Evolutionary conservation across 768 basidiomycete species (phyloP).

Genomic region (Termitomyces sp.): DNA sequence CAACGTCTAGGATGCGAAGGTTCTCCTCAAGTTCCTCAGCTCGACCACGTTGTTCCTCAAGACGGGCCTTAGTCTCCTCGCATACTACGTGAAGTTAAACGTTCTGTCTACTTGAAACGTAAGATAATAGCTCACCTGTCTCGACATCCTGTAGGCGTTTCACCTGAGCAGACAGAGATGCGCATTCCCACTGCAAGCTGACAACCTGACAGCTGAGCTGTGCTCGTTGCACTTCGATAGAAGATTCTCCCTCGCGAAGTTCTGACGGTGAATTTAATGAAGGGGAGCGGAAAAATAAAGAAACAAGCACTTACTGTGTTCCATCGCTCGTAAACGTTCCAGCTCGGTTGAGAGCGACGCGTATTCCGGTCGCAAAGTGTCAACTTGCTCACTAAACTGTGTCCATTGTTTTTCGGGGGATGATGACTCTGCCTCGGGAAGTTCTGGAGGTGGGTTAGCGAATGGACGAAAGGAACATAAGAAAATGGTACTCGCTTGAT

Average conservation of each 20-base stretch:
- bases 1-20: slow-evolving; percentile 24
- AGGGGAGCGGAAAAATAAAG: not conserved
- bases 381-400: slow-evolving; percentile 9
- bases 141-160: slow-evolving; percentile 26
- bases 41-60: slow-evolving; percentile 29
- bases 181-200: slow-evolving; percentile 23
- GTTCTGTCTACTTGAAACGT: not conserved
- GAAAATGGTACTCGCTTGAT: slow-evolving; percentile 5
- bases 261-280: not conserved
- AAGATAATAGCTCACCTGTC: slow-evolving; percentile 21
- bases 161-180: slow-evolving; percentile 23
- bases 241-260: not conserved
- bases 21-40: slow-evolving; percentile 26
- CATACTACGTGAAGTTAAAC: slow-evolving; percentile 19
- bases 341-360: slow-evolving; percentile 22
- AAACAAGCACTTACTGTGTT: not conserved
- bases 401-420: slow-evolving; percentile 19
- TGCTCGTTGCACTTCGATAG: slow-evolving; percentile 20
- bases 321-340: slow-evolving; percentile 17
- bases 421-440: not conserved
- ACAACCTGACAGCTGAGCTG: slow-evolving; percentile 9
- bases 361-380: slow-evolving; percentile 23
- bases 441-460: not conserved
- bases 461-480: not conserved
- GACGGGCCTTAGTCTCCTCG: slow-evolving; percentile 26